These are phyloP conservation scores for Eremomyces bilateralis DNA, from an alignment of 495 filamentous ascomycete genomes.

Conservation along the genomic window DNA sequence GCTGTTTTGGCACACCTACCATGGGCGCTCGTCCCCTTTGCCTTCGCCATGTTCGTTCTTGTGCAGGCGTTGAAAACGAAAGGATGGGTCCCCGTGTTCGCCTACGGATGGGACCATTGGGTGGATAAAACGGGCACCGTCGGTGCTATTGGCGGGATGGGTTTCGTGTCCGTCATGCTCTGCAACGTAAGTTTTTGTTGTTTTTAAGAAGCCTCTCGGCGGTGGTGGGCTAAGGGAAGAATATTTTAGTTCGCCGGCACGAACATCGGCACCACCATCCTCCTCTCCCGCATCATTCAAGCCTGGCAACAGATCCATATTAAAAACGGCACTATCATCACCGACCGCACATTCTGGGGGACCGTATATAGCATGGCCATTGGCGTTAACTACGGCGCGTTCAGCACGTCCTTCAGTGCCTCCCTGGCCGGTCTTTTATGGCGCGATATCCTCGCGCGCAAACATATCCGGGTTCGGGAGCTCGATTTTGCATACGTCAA, in stretches of 20 bases:
- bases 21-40: slow-evolving; percentile 39
- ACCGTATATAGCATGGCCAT: slow-evolving; percentile 46
- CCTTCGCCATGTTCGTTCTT: slow-evolving; percentile 45
- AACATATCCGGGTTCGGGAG: slow-evolving; percentile 34
- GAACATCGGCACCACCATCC: slow-evolving; percentile 48
- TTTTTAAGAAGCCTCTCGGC: slow-evolving; percentile 5
- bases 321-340: slow-evolving; percentile 22
- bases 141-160: slow-evolving; percentile 44
- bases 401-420: slow-evolving; percentile 42
- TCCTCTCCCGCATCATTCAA: slow-evolving; percentile 42
- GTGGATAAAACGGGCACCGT: slow-evolving; percentile 40
- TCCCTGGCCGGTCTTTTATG: slow-evolving; percentile 44
- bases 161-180: slow-evolving; percentile 39
- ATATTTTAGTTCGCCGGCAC: slow-evolving; percentile 38
- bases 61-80: slow-evolving; percentile 44
- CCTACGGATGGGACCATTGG: slow-evolving; percentile 46
- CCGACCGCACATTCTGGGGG: slow-evolving; percentile 39
- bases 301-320: slow-evolving; percentile 34
- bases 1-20: slow-evolving; percentile 37
- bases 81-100: slow-evolving; percentile 45
- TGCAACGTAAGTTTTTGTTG: slow-evolving; percentile 37
- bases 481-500: slow-evolving; percentile 42
- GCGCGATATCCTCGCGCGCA: slow-evolving; percentile 40
- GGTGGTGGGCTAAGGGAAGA: background rate
- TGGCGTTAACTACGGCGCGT: slow-evolving; percentile 47